Conservation (phyloP, 2,329 filamentous ascomycete genomes). For the Lecanosticta acicola region DNA sequence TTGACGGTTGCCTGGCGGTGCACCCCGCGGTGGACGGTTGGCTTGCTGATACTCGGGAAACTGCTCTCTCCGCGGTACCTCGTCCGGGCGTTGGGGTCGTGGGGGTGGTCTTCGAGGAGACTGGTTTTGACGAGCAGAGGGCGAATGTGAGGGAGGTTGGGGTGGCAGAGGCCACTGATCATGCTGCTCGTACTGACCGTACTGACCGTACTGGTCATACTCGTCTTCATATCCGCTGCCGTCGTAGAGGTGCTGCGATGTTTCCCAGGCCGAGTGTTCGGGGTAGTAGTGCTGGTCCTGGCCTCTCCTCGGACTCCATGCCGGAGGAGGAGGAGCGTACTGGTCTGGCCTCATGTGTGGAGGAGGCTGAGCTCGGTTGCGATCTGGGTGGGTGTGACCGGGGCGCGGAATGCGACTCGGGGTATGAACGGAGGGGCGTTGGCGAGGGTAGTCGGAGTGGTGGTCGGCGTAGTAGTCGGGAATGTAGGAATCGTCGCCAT, state of each 20-base stretch:
- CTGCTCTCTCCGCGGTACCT: conserved; percentile 7
- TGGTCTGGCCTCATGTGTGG: conserved; percentile 18
- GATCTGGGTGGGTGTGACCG: conserved; percentile 8
- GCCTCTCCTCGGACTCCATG: conserved; percentile 9
- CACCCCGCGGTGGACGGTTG: conserved; percentile 9
- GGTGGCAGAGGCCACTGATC: conserved; percentile 27
- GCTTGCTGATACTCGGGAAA: conserved; percentile 12
- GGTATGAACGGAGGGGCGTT: conserved; percentile 6
- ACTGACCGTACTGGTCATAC: conserved; percentile 15
- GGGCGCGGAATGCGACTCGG: conserved; percentile 16
- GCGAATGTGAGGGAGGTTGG: conserved; percentile 5
- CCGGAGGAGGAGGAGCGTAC: conserved; percentile 5
- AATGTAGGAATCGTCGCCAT: conserved; percentile 11
- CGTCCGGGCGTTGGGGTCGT: conserved; percentile 27
- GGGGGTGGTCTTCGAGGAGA: conserved; percentile 23
- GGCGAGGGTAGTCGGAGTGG: conserved; percentile 8
- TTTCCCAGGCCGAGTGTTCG: conserved; percentile 10
- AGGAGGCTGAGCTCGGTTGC: conserved; percentile 11
- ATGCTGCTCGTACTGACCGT: conserved; percentile 9
- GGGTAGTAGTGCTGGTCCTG: conserved; percentile 11
- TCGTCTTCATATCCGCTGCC: conserved; percentile 22
- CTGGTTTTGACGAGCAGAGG: conserved; percentile 5
- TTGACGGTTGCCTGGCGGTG: not conserved
- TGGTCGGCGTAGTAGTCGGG: conserved; percentile 10
- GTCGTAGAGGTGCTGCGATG: conserved; percentile 23